phyloP scores from a whole-genome alignment of 352 stramenopile genomes.

The Elongisporangium senticosum region DNA sequence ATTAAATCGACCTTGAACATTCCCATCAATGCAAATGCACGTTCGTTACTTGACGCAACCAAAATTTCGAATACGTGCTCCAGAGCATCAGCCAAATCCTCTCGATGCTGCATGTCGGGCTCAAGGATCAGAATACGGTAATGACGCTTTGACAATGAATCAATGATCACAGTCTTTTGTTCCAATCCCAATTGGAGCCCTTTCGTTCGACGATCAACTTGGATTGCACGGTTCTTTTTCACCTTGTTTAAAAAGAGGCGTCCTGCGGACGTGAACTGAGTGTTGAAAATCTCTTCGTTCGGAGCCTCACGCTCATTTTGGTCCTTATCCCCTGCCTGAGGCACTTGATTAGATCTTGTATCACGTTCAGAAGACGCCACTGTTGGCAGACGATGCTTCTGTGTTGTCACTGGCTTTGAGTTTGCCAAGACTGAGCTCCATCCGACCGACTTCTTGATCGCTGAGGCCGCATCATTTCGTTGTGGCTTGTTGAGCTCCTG shows the following conservation, averaged over 20 bases:
- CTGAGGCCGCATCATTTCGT: neutral
- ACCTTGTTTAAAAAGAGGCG: conserved; percentile 64
- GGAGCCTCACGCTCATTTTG: conserved; percentile 8
- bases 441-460: neutral
- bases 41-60: conserved; percentile 55
- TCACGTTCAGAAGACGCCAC: neutral
- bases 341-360: neutral
- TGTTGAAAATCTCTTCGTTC: conserved; percentile 78
- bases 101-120: conserved; percentile 50
- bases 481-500: neutral
- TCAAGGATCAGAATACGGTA: conserved; percentile 67
- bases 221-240: conserved; percentile 74
- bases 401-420: neutral
- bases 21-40: conserved; percentile 42
- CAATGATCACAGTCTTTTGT: conserved; percentile 32
- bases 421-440: neutral
- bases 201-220: conserved; percentile 58
- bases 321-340: neutral
- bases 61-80: conserved; percentile 67
- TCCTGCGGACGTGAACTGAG: conserved; percentile 63
- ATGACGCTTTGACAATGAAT: conserved; percentile 52
- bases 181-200: conserved; percentile 54
- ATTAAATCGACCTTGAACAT: conserved; percentile 71
- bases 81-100: conserved; percentile 56
- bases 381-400: neutral